Base-by-base conservation (phyloP, 2,329 filamentous ascomycete genomes). In the Trichophyton rubrum region DNA sequence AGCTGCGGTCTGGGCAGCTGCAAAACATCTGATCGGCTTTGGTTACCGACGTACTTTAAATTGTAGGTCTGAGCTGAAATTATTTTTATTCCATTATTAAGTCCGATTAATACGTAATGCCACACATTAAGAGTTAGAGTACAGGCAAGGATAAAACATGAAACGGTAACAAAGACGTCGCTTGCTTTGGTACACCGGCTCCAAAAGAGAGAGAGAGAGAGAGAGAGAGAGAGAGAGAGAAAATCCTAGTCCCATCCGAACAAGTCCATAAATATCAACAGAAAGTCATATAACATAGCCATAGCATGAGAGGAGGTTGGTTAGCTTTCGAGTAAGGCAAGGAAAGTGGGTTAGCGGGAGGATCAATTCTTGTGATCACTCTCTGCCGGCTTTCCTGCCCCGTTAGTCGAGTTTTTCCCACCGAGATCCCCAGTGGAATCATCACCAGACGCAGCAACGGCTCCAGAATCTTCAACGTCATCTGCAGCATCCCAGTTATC, bases 401-500 rank as follows among this genome's bases (percentile, higher is more conserved):
- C 27, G 13, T 43, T 22, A 49, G 41, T 22, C 8, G 57, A 59
- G 33, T 24, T 11, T 27, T 58, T 58, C 7, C 15, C n/a, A 43
- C 38, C 38, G 3, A 43, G 9, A 15, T 58, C 56, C 13, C 38
- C 69, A 17, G 13, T 35, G 9, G 57, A 40, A 20, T 41, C 41
- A 15, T 38, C 33, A 38, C 33, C 33, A 38, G 33, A 38, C 8
- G 43, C 56, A 30, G 20, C 27, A 20, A 15, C 6, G 8, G n/a
- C 20, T 13, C 45, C 45, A 11, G n/a, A 27, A 55, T 35, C 30
- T n/a, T 67, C 69, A 45, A 68, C 69, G 1, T 67, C 72, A 56
- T 79, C 83, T 33, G 83, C 83, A 1, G 82, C 80, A 58, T 86
- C 84, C 84, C 83, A 87, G 66, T 77, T 78, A 67, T 85, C 82